Conservation (phyloP, 495 filamentous ascomycete genomes). For the Paragyromitra xinjiangensis region DNA sequence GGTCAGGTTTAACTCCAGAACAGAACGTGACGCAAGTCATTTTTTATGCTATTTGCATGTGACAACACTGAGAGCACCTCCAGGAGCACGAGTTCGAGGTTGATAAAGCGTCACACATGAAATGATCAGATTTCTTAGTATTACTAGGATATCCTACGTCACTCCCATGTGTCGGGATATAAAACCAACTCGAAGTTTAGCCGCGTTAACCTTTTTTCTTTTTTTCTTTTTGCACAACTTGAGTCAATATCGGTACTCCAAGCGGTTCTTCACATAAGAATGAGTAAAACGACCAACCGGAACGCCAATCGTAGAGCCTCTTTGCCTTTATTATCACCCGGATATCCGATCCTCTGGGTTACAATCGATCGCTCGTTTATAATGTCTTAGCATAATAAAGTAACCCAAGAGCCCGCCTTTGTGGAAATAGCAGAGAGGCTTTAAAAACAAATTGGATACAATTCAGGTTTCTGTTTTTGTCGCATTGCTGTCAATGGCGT, state of each 20-base stretch:
- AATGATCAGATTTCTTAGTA: background rate
- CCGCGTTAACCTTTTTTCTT: background rate
- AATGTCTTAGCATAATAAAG: too few relatives aligned
- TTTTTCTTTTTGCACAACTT: background rate
- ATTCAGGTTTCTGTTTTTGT: too few relatives aligned
- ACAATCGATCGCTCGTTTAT: too few relatives aligned
- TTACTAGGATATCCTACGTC: slow-evolving; percentile 6
- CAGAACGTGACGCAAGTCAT: slow-evolving; percentile 1
- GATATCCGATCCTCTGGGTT: too few relatives aligned
- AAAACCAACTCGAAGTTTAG: background rate
- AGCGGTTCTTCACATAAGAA: too few relatives aligned
- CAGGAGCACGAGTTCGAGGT: background rate
- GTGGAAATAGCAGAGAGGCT: too few relatives aligned
- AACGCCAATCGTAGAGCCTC: too few relatives aligned
- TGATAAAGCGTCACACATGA: background rate
- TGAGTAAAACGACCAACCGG: too few relatives aligned
- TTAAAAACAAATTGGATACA: too few relatives aligned
- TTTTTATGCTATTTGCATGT: slow-evolving; percentile 4
- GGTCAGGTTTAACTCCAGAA: background rate
- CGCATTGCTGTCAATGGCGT: too few relatives aligned
- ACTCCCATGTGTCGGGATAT: background rate
- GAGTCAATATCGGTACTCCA: background rate
- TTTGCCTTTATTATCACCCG: too few relatives aligned
- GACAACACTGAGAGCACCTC: background rate
- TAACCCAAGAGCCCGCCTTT: too few relatives aligned